Conservation (phyloP, 2,329 filamentous ascomycete species). For the Neocatenulostroma microsporum region DNA sequence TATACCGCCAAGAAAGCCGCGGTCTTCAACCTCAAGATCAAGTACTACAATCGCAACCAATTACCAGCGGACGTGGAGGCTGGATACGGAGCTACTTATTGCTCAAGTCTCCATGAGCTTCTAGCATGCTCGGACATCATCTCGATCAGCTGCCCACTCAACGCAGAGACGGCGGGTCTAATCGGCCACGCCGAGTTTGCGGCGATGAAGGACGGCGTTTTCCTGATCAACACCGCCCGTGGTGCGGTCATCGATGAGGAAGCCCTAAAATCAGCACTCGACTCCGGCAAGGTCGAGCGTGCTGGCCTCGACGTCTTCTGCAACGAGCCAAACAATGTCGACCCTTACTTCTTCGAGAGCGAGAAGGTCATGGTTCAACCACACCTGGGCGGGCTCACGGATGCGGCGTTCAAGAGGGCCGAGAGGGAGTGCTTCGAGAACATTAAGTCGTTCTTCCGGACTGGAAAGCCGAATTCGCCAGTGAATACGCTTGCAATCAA, state of each 20-base stretch:
- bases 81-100: conserved; percentile 45
- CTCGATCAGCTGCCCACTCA: conserved; percentile 45
- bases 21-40: conserved; percentile 59
- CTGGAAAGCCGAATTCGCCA: conserved; percentile 48
- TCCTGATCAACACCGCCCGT: conserved; percentile 47
- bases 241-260: conserved; percentile 45
- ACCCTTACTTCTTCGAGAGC: conserved; percentile 39
- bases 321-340: conserved; percentile 43
- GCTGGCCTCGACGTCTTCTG: conserved; percentile 45
- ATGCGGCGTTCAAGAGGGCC: conserved; percentile 59
- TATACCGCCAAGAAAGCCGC: conserved; percentile 50
- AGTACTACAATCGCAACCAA: conserved; percentile 51
- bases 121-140: conserved; percentile 36
- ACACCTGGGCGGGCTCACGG: conserved; percentile 60
- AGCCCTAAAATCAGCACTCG: conserved; percentile 41
- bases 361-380: conserved; percentile 53
- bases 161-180: conserved; percentile 33
- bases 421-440: conserved; percentile 62
- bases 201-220: conserved; percentile 41
- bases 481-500: conserved; percentile 43
- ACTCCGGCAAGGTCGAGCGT: conserved; percentile 39
- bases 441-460: conserved; percentile 51
- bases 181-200: conserved; percentile 36
- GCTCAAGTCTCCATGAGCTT: conserved; percentile 39
- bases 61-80: conserved; percentile 39